Evolutionary conservation across 495 filamentous ascomycete genomes (phyloP), one percentile per base, ranked within the genome.

Genomic region (Lichenothelia convexa): DNA sequence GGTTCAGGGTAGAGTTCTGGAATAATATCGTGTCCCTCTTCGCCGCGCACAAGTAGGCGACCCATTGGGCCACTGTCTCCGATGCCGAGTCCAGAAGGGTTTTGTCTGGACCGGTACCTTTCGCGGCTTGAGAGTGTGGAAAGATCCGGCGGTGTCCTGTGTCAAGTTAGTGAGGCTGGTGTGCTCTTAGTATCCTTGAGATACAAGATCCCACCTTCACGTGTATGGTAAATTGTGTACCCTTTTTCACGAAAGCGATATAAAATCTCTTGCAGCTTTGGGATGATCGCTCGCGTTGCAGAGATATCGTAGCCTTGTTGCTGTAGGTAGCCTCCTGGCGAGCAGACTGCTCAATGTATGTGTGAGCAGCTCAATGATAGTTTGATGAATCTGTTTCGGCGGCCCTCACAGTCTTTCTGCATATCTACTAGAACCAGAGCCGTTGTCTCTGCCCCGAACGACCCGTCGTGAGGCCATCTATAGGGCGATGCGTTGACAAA

Each of bases 351-450:
- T 18, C 5, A 11, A 4, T 18, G 17, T 30, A 24, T 9, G n/a
- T n/a, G n/a, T n/a, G n/a, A n/a, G n/a, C n/a, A n/a, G n/a, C n/a
- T n/a, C n/a, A 31, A 32, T 9, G 39, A 38, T 24, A 47, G n/a
- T n/a, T n/a, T n/a, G n/a, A n/a, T 41, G 36, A 42, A n/a, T n/a
- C n/a, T n/a, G n/a, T n/a, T n/a, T n/a, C n/a, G n/a, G n/a, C n/a
- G n/a, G 31, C 39, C 57, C 63, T 43, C 46, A 74, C 70, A 76
- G 48, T 80, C 75, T 38, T 72, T 71, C 46, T 80, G 74, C 73
- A 80, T 78, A 54, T 80, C 74, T 44, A 80, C 74, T 21, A 80
- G 65, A 1, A 80, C 64, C 34, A 80, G 56, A 4, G 73, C 75
- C 11, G 74, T 78, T 7, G 68, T 75, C 24, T 56, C 56, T 5